Percentiles rank a stretch among this genome's conserved stretches.
Conservation (phyloP, 495 filamentous ascomycete species). For the Chaetomium cochliodes region DNA sequence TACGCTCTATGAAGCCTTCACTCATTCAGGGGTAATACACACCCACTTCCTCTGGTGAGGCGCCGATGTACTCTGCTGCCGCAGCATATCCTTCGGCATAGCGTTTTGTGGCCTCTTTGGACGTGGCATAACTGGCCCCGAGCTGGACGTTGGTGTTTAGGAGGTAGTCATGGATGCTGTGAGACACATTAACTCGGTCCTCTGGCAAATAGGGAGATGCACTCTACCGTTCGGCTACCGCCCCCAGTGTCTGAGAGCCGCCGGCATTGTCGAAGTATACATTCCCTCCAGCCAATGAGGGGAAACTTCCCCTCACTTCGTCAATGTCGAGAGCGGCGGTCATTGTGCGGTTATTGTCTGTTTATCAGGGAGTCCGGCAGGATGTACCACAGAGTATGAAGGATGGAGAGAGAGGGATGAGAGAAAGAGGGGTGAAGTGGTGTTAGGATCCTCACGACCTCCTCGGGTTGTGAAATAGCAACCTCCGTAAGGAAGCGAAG, state of each 20-base stretch:
- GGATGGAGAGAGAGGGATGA: background rate
- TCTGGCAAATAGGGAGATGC: too few relatives aligned
- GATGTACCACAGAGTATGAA: too few relatives aligned
- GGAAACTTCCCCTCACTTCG: slow-evolving; percentile 59
- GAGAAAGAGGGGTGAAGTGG: background rate
- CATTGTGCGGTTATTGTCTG: slow-evolving; percentile 4
- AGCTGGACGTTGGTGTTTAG: slow-evolving; percentile 69
- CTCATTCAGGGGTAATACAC: slow-evolving; percentile 14
- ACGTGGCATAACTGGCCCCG: slow-evolving; percentile 60
- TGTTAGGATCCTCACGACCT: background rate
- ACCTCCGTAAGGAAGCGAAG: too few relatives aligned
- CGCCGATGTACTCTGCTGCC: slow-evolving; percentile 67
- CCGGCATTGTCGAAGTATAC: slow-evolving; percentile 75
- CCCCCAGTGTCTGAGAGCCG: slow-evolving; percentile 64
- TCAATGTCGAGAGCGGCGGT: slow-evolving; percentile 49
- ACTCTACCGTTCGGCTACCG: slow-evolving; percentile 61
- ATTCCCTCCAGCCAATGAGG: slow-evolving; percentile 62
- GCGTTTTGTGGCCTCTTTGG: slow-evolving; percentile 53
- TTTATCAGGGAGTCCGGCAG: background rate
- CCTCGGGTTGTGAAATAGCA: too few relatives aligned
- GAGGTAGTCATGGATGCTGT: slow-evolving; percentile 64
- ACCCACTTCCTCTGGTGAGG: slow-evolving; percentile 60
- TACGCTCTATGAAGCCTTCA: slow-evolving; percentile 4
- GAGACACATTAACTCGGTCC: slow-evolving; percentile 8
- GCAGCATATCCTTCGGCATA: slow-evolving; percentile 57